A percentile compares a stretch with the other conserved stretches of the same genome.
Conservation (phyloP, 352 stramenopile species). For the Pythium guiyangense region DNA sequence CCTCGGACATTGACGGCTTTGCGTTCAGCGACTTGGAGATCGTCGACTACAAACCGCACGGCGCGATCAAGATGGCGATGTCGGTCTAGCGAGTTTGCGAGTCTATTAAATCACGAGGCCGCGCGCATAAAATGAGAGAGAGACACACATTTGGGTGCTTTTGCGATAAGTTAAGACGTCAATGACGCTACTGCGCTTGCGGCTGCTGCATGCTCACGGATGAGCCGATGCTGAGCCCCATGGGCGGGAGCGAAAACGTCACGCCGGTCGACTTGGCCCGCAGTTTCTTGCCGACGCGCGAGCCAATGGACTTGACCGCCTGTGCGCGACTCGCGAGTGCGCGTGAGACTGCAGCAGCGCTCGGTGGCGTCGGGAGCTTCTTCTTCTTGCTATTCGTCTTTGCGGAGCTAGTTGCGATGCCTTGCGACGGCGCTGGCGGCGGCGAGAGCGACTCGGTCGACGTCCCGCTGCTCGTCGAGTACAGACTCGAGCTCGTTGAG, state of each 20-base stretch:
- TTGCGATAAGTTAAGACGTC: constrained; percentile 10
- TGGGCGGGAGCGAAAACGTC: constrained; percentile 68
- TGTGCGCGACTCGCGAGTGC: constrained; percentile 51
- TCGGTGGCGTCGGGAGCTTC: not conserved
- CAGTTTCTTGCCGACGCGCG: constrained; percentile 61
- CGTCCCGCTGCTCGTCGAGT: constrained; percentile 3
- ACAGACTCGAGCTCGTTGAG: constrained; percentile 1
- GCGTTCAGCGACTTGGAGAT: constrained; percentile 96
- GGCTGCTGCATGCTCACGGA: constrained; percentile 38
- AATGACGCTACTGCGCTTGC: constrained; percentile 25
- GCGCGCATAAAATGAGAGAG: not conserved
- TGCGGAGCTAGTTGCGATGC: not conserved
- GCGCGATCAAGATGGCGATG: constrained; percentile 99
- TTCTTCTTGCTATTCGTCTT: constrained; percentile 15
- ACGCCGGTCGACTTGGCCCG: constrained; percentile 42
- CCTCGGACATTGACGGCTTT: constrained; percentile 94
- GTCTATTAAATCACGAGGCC: not conserved
- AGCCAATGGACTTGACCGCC: constrained; percentile 56
- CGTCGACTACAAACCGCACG: constrained; percentile 94
- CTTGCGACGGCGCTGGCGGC: not conserved
- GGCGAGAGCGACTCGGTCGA: not conserved
- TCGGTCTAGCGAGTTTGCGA: constrained; percentile 62
- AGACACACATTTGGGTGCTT: not conserved
- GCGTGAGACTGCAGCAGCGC: constrained; percentile 29
- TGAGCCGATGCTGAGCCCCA: constrained; percentile 59